These are phyloP conservation scores for Penicillium psychrofluorescens DNA, from an alignment of 495 filamentous ascomycete genomes.

Conservation along the genomic window DNA sequence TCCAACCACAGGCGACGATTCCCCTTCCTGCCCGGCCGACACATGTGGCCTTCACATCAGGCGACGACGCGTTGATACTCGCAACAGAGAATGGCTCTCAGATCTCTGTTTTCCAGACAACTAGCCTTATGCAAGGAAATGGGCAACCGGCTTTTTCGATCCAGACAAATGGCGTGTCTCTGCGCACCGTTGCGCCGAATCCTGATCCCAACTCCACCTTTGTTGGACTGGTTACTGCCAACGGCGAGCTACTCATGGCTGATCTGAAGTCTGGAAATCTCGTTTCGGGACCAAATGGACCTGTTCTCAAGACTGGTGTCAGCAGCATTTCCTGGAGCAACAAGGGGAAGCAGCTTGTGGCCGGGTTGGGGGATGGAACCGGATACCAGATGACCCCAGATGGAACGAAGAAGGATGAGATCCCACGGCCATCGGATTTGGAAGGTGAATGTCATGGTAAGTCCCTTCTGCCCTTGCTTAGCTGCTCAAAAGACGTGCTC, in stretches of 20 bases:
- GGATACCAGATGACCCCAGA: constrained; percentile 77
- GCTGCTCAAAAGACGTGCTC: constrained; percentile 1
- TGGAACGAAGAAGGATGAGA: constrained; percentile 63
- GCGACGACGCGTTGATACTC: constrained; percentile 76
- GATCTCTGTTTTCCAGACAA: constrained; percentile 72
- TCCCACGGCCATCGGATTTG: constrained; percentile 69
- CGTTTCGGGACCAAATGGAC: constrained; percentile 54
- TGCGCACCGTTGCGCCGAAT: constrained; percentile 76
- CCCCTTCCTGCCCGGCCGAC: constrained; percentile 68
- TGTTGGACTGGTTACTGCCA: constrained; percentile 70
- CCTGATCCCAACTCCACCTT: constrained; percentile 54
- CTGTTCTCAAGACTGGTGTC: constrained; percentile 62
- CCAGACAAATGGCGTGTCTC: constrained; percentile 61
- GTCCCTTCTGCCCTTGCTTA: not conserved
- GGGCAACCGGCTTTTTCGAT: constrained; percentile 67
- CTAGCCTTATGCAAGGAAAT: constrained; percentile 54
- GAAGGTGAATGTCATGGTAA: constrained; percentile 61
- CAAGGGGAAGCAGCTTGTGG: constrained; percentile 86
- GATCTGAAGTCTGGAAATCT: constrained; percentile 63
- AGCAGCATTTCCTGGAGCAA: constrained; percentile 88
- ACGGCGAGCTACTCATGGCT: constrained; percentile 76
- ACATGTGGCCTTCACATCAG: constrained; percentile 81
- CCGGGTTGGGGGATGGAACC: constrained; percentile 76
- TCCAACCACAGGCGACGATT: constrained; percentile 66
- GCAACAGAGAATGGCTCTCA: constrained; percentile 78